Base-by-base conservation (phyloP, 768 basidiomycete genomes). In the Flagelloscypha sp. region DNA sequence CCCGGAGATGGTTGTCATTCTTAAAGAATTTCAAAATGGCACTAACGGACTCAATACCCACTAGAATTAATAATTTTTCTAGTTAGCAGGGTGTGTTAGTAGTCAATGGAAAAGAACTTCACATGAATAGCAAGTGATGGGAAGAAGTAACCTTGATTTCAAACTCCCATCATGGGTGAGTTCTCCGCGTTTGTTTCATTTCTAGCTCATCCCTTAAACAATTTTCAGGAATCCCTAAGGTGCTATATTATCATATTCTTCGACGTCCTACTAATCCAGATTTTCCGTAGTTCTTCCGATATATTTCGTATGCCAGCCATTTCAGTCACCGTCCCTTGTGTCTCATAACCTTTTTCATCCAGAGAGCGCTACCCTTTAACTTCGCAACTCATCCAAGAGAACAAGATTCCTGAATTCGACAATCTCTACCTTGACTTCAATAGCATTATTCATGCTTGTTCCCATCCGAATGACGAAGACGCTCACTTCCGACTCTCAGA, bases 351-450 rank as follows among this genome's bases (percentile, higher is more conserved):
- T 11, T 21, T 16, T 27, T 18, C 7, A 2, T 2, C 7, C 52
- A 94, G 90, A 43, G 95, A 98, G 67, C 81, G 95, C 42, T 99
- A 99, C 58, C 94, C 95, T 33, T 74, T 99, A 47, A 99, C 93
- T 11, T 98, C 94, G 12, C 95, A 98, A 57, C 70, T 98, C 39
- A 95, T 98, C 44, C 79, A 94, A 58, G 92, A 95, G 67, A 95
- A 97, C 65, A 90, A 92, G 68, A 98, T 99, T 42, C 94, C 92
- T 11, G 95, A 97, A 61, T 99, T 99, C 54, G 85, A 89, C 59
- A 92, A 92, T 53, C 62, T 93, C 30, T 92, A 94, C 57, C 74
- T 94, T 46, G 92, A 94, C 54, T 94, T 94, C 65, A 94, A 95
- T 55, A 86, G 79, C 23, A 89, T 90, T 48, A 89, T 90, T 23